Evolutionary conservation across 345 rosid genomes (phyloP).

Genomic region (Aurinia saxatilis): DNA sequence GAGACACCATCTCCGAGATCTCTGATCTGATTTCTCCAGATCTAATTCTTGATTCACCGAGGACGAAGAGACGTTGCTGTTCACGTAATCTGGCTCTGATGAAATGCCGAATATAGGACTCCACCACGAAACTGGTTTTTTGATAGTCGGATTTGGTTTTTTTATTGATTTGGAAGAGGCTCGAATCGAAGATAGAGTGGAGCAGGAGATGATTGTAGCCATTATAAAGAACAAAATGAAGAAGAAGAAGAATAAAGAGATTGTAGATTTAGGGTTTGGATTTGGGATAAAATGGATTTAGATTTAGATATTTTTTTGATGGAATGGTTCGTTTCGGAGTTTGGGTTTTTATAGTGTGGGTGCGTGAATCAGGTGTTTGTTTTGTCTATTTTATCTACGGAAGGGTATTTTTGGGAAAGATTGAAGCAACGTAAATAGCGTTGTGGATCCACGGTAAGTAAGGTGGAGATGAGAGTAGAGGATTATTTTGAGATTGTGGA

Average conservation of each 20-base stretch:
- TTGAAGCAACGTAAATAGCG: neutral
- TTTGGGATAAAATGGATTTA: neutral
- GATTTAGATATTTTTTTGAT: neutral
- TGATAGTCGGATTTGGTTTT: slow-evolving; percentile 17
- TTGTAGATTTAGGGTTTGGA: neutral
- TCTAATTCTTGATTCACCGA: neutral
- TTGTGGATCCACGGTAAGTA: neutral
- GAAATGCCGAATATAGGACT: slow-evolving; percentile 60
- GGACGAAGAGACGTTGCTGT: neutral
- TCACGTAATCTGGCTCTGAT: slow-evolving; percentile 57
- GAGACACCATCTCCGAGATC: slow-evolving; percentile 40
- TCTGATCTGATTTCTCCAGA: slow-evolving; percentile 14
- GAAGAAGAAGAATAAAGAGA: too few species aligned
- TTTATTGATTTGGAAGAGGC: slow-evolving; percentile 27
- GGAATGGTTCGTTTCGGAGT: too few species aligned
- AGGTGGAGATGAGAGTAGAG: neutral
- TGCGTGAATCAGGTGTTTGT: neutral
- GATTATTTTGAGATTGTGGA: slow-evolving; percentile 12
- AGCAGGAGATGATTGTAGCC: slow-evolving; percentile 43
- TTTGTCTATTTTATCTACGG: neutral
- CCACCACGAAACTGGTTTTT: slow-evolving; percentile 47
- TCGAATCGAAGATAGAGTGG: slow-evolving; percentile 34
- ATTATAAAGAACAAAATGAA: slow-evolving; percentile 10
- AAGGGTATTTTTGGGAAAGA: slow-evolving; percentile 6
- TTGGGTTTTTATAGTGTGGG: slow-evolving; percentile 13